Percentiles rank a stretch among this genome's conserved stretches.
Evolutionary conservation across 1,284 basidiomycete genomes (phyloP).

Genomic region (Entoloma clypeatum): DNA sequence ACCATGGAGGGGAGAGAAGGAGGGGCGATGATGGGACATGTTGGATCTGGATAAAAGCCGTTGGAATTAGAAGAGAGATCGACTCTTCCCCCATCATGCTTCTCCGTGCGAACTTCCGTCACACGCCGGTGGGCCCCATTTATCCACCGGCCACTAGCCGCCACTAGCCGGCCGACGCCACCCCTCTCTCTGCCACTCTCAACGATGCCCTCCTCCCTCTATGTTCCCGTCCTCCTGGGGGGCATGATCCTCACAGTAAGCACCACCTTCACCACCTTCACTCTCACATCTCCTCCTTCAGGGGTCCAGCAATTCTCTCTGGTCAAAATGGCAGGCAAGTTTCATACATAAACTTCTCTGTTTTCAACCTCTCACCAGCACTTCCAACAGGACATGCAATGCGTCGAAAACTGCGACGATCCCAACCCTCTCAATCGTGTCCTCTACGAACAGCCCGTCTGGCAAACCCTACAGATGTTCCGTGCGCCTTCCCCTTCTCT

Average conservation of each 20-base stretch:
- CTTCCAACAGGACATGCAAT: constrained; percentile 80
- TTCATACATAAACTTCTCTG: constrained; percentile 12
- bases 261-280: constrained; percentile 1
- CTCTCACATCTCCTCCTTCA: constrained; percentile 23
- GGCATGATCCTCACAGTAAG: constrained; percentile 80
- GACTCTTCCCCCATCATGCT: constrained; percentile 15
- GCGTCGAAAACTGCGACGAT: constrained; percentile 83
- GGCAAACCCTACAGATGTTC: constrained; percentile 94
- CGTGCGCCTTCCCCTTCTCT: constrained; percentile 47
- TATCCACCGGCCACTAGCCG: constrained; percentile 23
- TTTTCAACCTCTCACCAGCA: constrained; percentile 10
- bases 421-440: constrained; percentile 52
- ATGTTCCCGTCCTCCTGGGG: constrained; percentile 48
- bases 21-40: constrained; percentile 24
- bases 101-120: constrained; percentile 28
- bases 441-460: constrained; percentile 88
- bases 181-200: constrained; percentile 18
- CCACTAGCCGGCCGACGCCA: constrained; percentile 11
- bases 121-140: constrained; percentile 12
- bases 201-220: constrained; percentile 48
- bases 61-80: constrained; percentile 32
- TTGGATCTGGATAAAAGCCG: constrained; percentile 38
- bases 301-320: constrained; percentile 78
- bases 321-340: constrained; percentile 75
- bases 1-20: constrained; percentile 47